Base-by-base conservation (phyloP, 768 basidiomycete species). In the Boletus sensibilis region DNA sequence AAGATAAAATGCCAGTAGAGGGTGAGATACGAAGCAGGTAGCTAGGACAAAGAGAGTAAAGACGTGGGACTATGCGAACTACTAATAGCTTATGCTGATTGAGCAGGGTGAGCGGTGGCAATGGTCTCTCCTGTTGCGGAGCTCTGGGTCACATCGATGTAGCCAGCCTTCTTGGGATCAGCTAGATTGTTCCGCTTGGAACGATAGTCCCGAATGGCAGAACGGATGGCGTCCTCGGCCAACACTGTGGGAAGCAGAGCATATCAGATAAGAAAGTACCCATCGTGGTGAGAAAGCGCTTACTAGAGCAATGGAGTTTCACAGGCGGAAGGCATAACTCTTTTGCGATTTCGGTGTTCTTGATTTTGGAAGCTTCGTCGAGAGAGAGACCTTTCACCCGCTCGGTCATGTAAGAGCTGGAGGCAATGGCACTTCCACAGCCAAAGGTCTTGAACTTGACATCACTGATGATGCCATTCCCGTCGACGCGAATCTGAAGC, bases 381-480 rank as follows among this genome's bases (percentile, higher is more conserved):
- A 99, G 75, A 10, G 88, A 87, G 58, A 98, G 81, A 25, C 97
- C 97, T 76, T 87, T 96, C 58, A 99, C 96, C 50, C 94, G 90
- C 77, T 99, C 96, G 18, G 97, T 99, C 92, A 98, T 94, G 72
- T 96, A 99, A 8, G 92, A 95, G 68, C 92, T 94, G 1, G 94
- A 96, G 1, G 97, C 97, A 57, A 99, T 99, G 64, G 94, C 94
- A 61, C 93, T 95, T 51, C 97, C 97, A 72, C 97, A 98, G 3
- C 97, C 96, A 73, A 99, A 98, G 0, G 97, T 98, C 80, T 98
- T 99, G 82, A 98, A 98, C 76, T 96, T 97, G 75, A 98, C 97
- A 70, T 99, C 97, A 46, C 89, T 90, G 68, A 99, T 99, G 74
- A 98, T 83, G 35, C 94, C 94, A 35, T 90, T 80, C 57, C 96